Evolutionary conservation across 768 basidiomycete species (phyloP).

Genomic region (Pulveroboletus sp.): DNA sequence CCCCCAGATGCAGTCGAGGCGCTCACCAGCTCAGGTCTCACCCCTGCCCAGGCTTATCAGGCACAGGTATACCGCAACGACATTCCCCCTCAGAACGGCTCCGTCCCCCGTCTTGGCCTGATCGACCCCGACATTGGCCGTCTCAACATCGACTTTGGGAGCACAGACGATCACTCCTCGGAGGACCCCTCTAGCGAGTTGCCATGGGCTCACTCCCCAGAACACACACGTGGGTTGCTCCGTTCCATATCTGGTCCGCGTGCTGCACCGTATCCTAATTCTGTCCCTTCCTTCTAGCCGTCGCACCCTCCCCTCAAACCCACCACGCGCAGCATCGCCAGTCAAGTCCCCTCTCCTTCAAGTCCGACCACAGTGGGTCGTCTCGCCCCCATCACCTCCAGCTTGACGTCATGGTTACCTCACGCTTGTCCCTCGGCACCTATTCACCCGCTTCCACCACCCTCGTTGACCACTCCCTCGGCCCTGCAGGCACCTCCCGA

Average conservation of each 20-base stretch:
- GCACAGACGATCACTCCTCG: constrained; percentile 30
- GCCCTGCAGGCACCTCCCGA: constrained; percentile 34
- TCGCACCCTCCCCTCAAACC: constrained; percentile 23
- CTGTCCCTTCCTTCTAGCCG: constrained; percentile 22
- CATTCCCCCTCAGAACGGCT: constrained; percentile 34
- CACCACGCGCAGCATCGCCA: constrained; percentile 25
- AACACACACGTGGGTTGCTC: constrained; percentile 41
- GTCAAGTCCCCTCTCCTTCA: constrained; percentile 37
- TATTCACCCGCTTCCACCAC: constrained; percentile 44
- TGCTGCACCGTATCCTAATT: constrained; percentile 28
- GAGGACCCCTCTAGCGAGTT: constrained; percentile 49
- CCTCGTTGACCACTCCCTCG: constrained; percentile 32
- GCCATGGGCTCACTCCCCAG: constrained; percentile 46
- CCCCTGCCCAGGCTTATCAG: constrained; percentile 79
- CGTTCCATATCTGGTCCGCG: constrained; percentile 27
- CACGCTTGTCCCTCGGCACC: constrained; percentile 41
- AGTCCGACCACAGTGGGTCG: constrained; percentile 35
- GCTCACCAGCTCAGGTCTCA: constrained; percentile 50
- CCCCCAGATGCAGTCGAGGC: constrained; percentile 47
- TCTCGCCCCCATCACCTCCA: constrained; percentile 51
- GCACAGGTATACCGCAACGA: constrained; percentile 61
- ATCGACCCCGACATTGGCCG: constrained; percentile 56
- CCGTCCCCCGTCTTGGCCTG: constrained; percentile 30
- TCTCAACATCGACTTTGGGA: constrained; percentile 54
- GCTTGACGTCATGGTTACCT: constrained; percentile 48